phyloP scores from a whole-genome alignment of 73 alveolate species.

The Paraurostyla sp. region DNA sequence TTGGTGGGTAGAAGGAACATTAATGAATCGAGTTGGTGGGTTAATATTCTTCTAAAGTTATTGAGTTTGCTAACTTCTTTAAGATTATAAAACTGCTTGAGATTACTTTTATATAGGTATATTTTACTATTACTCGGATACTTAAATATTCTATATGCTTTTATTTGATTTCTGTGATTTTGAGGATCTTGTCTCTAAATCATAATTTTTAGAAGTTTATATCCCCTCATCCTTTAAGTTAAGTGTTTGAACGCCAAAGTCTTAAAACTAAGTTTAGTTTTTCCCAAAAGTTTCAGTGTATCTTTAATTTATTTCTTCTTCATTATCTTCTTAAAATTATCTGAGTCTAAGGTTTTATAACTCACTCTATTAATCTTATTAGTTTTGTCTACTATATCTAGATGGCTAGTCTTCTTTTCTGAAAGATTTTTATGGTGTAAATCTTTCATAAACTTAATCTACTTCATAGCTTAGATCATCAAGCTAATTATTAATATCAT shows the following conservation, averaged over 20 bases:
- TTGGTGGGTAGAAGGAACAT: constrained; percentile 1
- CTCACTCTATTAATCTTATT: too few relatives aligned
- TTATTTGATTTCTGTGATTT: not conserved
- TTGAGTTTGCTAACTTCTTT: too few relatives aligned
- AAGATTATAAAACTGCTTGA: too few relatives aligned
- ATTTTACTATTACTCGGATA: too few relatives aligned
- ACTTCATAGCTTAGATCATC: not conserved
- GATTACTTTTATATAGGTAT: too few relatives aligned
- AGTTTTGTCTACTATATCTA: too few relatives aligned
- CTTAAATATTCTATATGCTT: too few relatives aligned
- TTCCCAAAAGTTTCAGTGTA: not conserved
- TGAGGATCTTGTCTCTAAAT: not conserved
- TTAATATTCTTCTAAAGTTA: not conserved
- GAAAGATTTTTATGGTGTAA: not conserved
- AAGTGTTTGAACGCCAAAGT: not conserved
- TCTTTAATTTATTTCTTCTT: not conserved
- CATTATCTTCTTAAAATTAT: too few relatives aligned
- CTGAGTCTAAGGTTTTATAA: too few relatives aligned
- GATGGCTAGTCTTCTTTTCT: not conserved
- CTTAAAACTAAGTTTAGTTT: not conserved
- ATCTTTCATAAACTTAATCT: not conserved
- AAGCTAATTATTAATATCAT: not conserved
- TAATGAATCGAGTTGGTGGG: constrained; percentile 11
- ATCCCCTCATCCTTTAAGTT: not conserved
- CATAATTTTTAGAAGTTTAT: not conserved